Evolutionary conservation across 805 yeast species (phyloP).

Genomic region (Wickerhamomyces hampshirensis): DNA sequence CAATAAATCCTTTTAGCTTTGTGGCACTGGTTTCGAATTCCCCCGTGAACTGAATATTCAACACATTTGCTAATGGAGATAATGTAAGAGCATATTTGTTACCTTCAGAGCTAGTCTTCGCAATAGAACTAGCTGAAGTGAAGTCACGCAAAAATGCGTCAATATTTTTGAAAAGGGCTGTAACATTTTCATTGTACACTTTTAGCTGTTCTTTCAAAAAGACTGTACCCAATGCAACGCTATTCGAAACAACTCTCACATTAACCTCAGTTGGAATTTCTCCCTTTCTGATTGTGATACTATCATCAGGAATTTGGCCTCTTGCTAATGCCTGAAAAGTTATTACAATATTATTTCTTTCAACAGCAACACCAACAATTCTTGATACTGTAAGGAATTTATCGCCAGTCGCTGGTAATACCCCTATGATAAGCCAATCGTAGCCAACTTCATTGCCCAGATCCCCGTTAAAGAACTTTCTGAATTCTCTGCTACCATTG

Average conservation of each 20-base stretch:
- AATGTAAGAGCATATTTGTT: constrained; percentile 37
- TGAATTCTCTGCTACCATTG: constrained; percentile 15
- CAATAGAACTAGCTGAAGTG: constrained; percentile 28
- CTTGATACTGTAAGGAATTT: constrained; percentile 34
- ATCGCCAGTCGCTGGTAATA: constrained; percentile 24
- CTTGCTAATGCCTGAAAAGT: constrained; percentile 48
- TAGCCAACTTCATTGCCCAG: constrained; percentile 17
- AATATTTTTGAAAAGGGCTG: constrained; percentile 23
- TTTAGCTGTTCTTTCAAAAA: constrained; percentile 9
- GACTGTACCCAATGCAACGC: constrained; percentile 12
- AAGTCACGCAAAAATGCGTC: constrained; percentile 32
- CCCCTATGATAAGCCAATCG: constrained; percentile 24
- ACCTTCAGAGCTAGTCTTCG: constrained; percentile 16
- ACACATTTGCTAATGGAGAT: constrained; percentile 55
- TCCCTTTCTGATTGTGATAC: constrained; percentile 18
- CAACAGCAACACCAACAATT: constrained; percentile 43
- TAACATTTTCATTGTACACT: constrained; percentile 8
- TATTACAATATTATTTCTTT: constrained; percentile 35
- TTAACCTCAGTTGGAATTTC: constrained; percentile 10
- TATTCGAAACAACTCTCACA: constrained; percentile 14
- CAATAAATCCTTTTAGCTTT: constrained; percentile 33
- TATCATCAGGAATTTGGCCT: constrained; percentile 27
- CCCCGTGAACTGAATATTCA: constrained; percentile 50
- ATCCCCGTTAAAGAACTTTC: constrained; percentile 19
- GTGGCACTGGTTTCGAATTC: constrained; percentile 42